phyloP scores from a whole-genome alignment of 805 yeast genomes.

The Wickerhamomyces tratensis region DNA sequence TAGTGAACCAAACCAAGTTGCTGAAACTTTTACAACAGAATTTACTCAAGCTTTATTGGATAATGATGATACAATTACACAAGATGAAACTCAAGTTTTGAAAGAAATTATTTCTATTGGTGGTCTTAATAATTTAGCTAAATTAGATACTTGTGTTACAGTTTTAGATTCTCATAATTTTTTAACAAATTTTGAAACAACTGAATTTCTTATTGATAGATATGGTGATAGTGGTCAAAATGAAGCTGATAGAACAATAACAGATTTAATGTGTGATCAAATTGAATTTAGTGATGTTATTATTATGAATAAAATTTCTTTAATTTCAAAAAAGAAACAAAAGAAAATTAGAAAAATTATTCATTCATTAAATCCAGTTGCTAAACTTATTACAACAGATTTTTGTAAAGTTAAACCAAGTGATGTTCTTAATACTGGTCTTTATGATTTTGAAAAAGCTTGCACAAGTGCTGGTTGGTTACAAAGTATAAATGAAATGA shows the following conservation, averaged over 20 bases:
- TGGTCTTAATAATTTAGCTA: slow-evolving; percentile 29
- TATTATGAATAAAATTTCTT: slow-evolving; percentile 28
- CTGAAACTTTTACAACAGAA: too few species aligned
- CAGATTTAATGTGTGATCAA: slow-evolving; percentile 36
- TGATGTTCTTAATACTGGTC: slow-evolving; percentile 26
- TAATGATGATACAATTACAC: too few species aligned
- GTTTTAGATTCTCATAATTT: slow-evolving; percentile 35
- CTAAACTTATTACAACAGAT: slow-evolving; percentile 26
- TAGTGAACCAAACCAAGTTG: too few species aligned
- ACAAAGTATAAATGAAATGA: slow-evolving; percentile 30
- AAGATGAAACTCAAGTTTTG: not conserved
- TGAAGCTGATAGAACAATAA: slow-evolving; percentile 33
- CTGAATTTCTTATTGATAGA: slow-evolving; percentile 31
- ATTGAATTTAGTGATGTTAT: slow-evolving; percentile 36
- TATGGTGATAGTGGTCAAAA: slow-evolving; percentile 29
- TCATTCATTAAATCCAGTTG: slow-evolving; percentile 30
- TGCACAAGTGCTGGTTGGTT: slow-evolving; percentile 36
- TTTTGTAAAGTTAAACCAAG: slow-evolving; percentile 21
- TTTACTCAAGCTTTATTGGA: too few species aligned
- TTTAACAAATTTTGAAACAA: slow-evolving; percentile 31
- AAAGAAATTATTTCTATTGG: slow-evolving; percentile 24
- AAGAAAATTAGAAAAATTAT: slow-evolving; percentile 24
- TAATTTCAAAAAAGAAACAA: slow-evolving; percentile 18
- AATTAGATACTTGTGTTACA: slow-evolving; percentile 36
- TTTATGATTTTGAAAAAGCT: slow-evolving; percentile 31